Evolutionary conservation across 805 yeast genomes (phyloP), one percentile per base, ranked within the genome.

Genomic region (Candida nemodendra): DNA sequence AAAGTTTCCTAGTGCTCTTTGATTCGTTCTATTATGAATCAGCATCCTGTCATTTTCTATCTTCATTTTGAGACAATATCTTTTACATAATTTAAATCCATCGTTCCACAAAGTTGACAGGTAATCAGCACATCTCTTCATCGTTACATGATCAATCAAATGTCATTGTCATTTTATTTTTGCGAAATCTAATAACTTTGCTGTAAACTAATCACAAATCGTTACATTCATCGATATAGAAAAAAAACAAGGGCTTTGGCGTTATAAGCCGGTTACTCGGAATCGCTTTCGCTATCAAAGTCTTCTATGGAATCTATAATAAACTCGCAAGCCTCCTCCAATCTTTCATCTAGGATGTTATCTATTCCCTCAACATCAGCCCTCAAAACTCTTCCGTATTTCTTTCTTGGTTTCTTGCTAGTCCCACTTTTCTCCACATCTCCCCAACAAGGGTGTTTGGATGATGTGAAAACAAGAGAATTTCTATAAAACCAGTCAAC

Each of bases 401-500:
- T 91, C 61, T 86, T 80, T 57, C 98, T 77, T 26, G 96, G 96
- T 56, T 81, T 75, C 55, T 87, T 88, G 36, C 42, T 50, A 15
- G 61, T 47, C 11, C 66, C 65, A 30, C 47, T 44, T 14, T 54
- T 54, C 18, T 56, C 57, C 18, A 49, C 57, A 24, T 53, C 62
- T 18, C 79, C 82, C 97, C 97, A 91, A 48, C 93, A 84, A 5
- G 84, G 69, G 59, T 93, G 95, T 41, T 72, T 73, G 36, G 71
- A 65, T 34, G 87, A 72, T 3, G 96, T 78, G 61, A 89, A 90
- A 0, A 91, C 76, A 18, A 91, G 73, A 2, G 96, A 87, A 53
- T 86, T 84, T 47, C 81, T 79, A 65, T 79, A 89, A 62, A 80
- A 93, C 96, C 97, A 90, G 55, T 90, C 96, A 13, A 85, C 76